Base-by-base conservation (phyloP, 2,329 filamentous ascomycete genomes). In the Monilinia aucupariae region DNA sequence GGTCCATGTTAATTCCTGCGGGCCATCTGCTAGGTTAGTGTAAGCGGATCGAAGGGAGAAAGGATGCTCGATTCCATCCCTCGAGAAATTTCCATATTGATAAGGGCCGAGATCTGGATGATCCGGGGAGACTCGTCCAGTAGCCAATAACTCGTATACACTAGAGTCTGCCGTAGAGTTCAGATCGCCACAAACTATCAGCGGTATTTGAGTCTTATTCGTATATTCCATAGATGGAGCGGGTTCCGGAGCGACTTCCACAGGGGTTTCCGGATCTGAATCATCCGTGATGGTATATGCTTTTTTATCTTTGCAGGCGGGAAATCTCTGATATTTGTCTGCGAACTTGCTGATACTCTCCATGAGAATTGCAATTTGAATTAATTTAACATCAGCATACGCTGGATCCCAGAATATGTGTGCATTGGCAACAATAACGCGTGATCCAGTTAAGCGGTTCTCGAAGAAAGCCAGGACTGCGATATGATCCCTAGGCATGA, bases 401-500 rank as follows among this genome's bases (percentile, higher is more conserved):
- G 84, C 87, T 2, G 91, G 91, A 71, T 99, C 92, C 94, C 94
- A 99, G 71, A 91, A 96, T 59, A 97, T 81, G 79, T 99, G 94
- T 6, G 91, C 90, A 73, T 97, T 97, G 69, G 91, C 91, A 43
- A 97, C 86, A 67, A 99, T 96, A 72, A 97, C 79, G 63, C 94
- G 87, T 17, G 91, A 87, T n/a, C 94, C 94, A 0, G 93, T 97
- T 65, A 85, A 79, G 45, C 93, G 86, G 71, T 96, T 97, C 76
- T 99, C 94, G 66, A 99, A 85, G 79, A 97, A 96, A 62, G 89
- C 86, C 54, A 96, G 85, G 54, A 96, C 88, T 20, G 90, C 94
- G 75, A 99, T 96, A 74, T 97, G 93, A 80, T 99, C 94, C 77
- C 94, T 91, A 65, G 93, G 92, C 94, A 97, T 97, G 65, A 99